Percentiles rank a stretch among this genome's conserved stretches.
These are phyloP conservation scores for Phytophthora sansomeana DNA, from an alignment of 352 stramenopile genomes.

Conservation along the genomic window DNA sequence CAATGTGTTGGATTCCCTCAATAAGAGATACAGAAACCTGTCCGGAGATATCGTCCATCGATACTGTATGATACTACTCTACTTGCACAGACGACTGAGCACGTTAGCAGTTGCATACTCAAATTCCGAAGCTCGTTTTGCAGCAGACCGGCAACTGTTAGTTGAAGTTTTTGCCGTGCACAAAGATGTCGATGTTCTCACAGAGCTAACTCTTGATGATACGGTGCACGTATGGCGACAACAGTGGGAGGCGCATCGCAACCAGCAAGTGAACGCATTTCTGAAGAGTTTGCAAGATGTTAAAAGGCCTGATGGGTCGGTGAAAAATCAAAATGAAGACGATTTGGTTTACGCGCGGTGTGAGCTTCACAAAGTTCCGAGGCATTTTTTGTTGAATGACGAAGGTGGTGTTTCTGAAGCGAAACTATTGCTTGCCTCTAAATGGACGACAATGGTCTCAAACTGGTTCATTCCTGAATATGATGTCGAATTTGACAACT, in stretches of 20 bases:
- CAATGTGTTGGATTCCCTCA: conserved; percentile 1
- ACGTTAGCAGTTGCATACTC: neutral
- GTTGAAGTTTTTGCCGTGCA: conserved; percentile 7
- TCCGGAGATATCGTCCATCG: neutral
- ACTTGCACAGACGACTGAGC: neutral
- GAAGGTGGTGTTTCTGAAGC: neutral
- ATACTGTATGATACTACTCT: neutral
- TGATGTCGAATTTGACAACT: neutral
- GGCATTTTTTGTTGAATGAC: neutral
- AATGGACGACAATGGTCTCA: neutral
- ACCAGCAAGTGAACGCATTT: neutral
- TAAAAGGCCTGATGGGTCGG: neutral
- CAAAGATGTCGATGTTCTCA: neutral
- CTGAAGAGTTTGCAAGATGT: neutral
- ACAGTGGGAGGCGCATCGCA: neutral
- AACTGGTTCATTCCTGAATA: neutral
- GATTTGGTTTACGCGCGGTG: neutral
- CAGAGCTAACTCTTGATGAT: neutral
- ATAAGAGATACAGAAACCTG: neutral
- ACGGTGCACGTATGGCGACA: neutral
- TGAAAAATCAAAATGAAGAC: neutral
- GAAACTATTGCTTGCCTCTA: neutral
- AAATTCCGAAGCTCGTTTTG: neutral
- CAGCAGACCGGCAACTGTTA: neutral
- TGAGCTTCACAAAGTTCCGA: neutral